Percentiles rank a stretch among this genome's conserved stretches.
Conservation (phyloP, 495 filamentous ascomycete genomes). For the Haplographium delicatum region DNA sequence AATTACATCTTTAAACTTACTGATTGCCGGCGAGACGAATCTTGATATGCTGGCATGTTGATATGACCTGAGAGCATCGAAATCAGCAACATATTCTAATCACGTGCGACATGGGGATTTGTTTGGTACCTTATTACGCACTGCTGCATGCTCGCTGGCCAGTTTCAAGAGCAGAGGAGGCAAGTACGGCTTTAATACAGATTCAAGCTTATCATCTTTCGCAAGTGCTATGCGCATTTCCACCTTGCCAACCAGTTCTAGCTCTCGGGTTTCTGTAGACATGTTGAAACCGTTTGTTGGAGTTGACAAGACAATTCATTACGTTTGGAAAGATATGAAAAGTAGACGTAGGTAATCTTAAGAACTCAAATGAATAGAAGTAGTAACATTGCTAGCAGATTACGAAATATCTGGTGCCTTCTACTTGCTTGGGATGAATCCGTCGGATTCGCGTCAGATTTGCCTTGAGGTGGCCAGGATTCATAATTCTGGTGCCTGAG, state of each 20-base stretch:
- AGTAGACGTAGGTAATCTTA: background rate
- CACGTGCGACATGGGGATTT: constrained; percentile 7
- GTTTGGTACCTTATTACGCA: constrained; percentile 78
- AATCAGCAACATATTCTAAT: background rate
- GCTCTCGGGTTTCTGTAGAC: constrained; percentile 60
- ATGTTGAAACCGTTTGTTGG: background rate
- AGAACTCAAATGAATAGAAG: background rate
- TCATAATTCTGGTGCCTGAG: no score
- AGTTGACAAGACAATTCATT: background rate
- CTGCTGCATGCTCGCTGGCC: constrained; percentile 68
- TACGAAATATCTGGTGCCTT: constrained; percentile 14
- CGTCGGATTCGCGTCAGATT: no score
- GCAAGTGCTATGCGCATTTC: constrained; percentile 85
- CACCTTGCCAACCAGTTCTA: constrained; percentile 82
- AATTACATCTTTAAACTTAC: constrained; percentile 27
- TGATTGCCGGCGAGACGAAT: constrained; percentile 50
- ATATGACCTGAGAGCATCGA: constrained; percentile 47
- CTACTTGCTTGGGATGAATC: no score
- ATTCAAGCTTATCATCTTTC: constrained; percentile 70
- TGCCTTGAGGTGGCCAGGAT: no score
- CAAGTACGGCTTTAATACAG: constrained; percentile 73
- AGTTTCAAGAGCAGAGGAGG: constrained; percentile 79
- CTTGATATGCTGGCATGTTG: constrained; percentile 77
- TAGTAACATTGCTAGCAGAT: background rate
- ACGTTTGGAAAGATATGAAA: background rate